Base-by-base conservation (phyloP, 2,329 filamentous ascomycete genomes). In the Rhynchosporium agropyri region DNA sequence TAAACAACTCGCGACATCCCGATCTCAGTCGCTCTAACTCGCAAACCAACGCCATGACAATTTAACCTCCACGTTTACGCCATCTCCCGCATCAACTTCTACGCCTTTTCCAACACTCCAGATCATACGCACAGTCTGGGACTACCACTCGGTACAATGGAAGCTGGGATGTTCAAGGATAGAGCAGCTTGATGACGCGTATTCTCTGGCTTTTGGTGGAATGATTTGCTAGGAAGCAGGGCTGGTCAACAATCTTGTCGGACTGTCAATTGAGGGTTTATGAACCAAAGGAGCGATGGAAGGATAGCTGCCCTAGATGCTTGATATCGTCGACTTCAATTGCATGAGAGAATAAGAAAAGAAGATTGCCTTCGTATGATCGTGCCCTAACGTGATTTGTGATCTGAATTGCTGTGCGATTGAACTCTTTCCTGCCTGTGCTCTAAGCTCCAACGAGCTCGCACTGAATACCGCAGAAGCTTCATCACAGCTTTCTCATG, bases 1-100 rank as follows among this genome's bases (percentile, higher is more conserved):
- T 79, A 79, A 78, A 79, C 75, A 68, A 71, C 73, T 77, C 75
- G 68, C 71, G 65, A 69, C 74, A 74, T 70, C 74, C 75, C 77
- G 77, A 77, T 78, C 76, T 75, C 76, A 72, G 72, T 75, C 65
- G 74, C 72, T 69, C 68, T 70, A 66, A 65, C 71, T 69, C 68
- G 65, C 69, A 50, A 67, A 67, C 63, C 67, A 70, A 62, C 67
- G 70, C 69, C 74, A 78, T 75, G 76, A 77, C 71, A 76, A 76
- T 48, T 62, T 68, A 71, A 70, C 58, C 63, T 71, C 70, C 71
- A 62, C 65, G 65, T 67, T 64, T 73, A 64, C 68, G 71, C 72
- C 69, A 71, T 74, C 69, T 69, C 70, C 69, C 71, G 72, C 75
- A 75, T 74, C 74, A 72, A 72, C 67, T 58, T 70, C 72, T 69